Evolutionary conservation across 2,329 filamentous ascomycete species (phyloP).

Genomic region (Reticulascus tulasneorum): DNA sequence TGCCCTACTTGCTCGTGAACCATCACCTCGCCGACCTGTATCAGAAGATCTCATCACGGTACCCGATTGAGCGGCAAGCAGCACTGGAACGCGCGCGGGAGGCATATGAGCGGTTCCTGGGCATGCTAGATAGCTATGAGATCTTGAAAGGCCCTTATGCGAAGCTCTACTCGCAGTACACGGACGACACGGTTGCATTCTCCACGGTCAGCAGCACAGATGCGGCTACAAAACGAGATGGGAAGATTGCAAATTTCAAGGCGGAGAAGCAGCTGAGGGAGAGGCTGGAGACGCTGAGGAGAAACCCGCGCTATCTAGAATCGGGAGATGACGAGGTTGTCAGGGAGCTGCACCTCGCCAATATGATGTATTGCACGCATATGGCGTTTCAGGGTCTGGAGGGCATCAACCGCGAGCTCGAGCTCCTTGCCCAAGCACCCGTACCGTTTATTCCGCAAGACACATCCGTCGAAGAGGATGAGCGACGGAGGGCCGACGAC

Average conservation of each 20-base stretch:
- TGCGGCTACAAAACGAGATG: constrained; percentile 67
- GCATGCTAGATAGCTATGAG: constrained; percentile 72
- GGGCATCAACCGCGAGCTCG: constrained; percentile 75
- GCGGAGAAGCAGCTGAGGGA: constrained; percentile 81
- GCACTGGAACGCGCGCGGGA: constrained; percentile 61
- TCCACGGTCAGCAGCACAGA: constrained; percentile 56
- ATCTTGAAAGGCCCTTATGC: constrained; percentile 63
- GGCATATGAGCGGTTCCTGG: constrained; percentile 75
- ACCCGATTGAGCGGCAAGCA: constrained; percentile 53
- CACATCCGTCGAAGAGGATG: constrained; percentile 44
- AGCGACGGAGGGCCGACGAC: constrained; percentile 30
- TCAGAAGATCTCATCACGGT: constrained; percentile 57
- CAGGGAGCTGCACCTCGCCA: constrained; percentile 72
- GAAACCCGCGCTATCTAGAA: constrained; percentile 48
- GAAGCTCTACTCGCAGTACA: constrained; percentile 68
- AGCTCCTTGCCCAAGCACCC: constrained; percentile 75
- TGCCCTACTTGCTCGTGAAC: constrained; percentile 79
- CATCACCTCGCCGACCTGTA: constrained; percentile 77
- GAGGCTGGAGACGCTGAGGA: constrained; percentile 62
- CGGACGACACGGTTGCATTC: constrained; percentile 68
- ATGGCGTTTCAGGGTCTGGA: constrained; percentile 85
- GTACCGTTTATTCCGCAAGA: constrained; percentile 39
- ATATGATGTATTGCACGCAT: constrained; percentile 70
- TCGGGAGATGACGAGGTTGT: constrained; percentile 82
- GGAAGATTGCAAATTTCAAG: constrained; percentile 81